Evolutionary conservation across 2,329 filamentous ascomycete genomes (phyloP).

Genomic region (Aspergillus fructus): DNA sequence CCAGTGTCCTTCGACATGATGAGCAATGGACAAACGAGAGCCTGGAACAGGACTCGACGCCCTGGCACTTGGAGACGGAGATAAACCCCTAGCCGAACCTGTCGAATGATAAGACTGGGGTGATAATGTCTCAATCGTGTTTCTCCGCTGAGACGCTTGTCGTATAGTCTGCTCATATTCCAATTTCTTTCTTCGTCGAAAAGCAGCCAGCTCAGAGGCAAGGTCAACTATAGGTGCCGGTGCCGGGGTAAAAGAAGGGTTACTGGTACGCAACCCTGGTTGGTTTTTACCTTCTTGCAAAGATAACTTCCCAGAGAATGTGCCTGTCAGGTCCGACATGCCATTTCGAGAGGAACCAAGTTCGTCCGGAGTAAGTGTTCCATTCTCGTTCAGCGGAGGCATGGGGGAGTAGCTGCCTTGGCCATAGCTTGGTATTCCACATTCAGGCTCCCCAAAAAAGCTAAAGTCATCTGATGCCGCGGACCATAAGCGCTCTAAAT

Average conservation of each 20-base stretch:
- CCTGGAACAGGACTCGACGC: slow-evolving; percentile 12
- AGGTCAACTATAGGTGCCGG: slow-evolving; percentile 46
- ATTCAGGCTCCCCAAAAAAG: slow-evolving; percentile 61
- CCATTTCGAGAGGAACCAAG: slow-evolving; percentile 18
- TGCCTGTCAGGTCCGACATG: background rate
- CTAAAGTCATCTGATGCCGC: slow-evolving; percentile 61
- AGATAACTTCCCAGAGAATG: background rate
- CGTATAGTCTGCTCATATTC: slow-evolving; percentile 44
- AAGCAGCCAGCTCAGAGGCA: slow-evolving; percentile 53
- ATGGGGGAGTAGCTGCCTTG: slow-evolving; percentile 46
- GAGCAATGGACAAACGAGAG: slow-evolving; percentile 28
- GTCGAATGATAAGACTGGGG: slow-evolving; percentile 15
- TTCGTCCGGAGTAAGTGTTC: slow-evolving; percentile 38
- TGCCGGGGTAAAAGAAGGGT: background rate
- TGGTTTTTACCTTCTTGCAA: background rate
- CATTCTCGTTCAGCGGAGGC: slow-evolving; percentile 44
- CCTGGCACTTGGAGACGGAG: slow-evolving; percentile 16
- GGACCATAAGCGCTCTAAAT: slow-evolving; percentile 60
- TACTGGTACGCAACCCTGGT: background rate
- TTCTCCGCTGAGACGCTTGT: slow-evolving; percentile 25
- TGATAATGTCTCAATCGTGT: slow-evolving; percentile 23
- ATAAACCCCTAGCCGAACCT: slow-evolving; percentile 11
- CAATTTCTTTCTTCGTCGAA: slow-evolving; percentile 53
- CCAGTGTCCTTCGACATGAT: slow-evolving; percentile 59
- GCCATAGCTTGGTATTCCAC: slow-evolving; percentile 49